Evolutionary conservation across 768 basidiomycete genomes (phyloP), one percentile per base, ranked within the genome.

Genomic region (Polyporus arcularius): DNA sequence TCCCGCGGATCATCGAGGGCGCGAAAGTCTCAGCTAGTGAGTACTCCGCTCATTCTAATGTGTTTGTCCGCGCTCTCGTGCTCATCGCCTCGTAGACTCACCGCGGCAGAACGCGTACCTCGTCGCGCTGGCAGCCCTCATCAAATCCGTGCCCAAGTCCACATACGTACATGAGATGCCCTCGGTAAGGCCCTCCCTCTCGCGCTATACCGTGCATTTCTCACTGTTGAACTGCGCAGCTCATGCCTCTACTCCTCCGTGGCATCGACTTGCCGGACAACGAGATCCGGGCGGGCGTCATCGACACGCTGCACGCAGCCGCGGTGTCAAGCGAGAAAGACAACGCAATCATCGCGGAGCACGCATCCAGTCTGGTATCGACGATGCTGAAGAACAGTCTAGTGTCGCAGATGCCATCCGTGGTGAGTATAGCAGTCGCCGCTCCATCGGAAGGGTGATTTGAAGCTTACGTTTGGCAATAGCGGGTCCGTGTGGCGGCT

Each of bases 221-320:
- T 18, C 46, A 48, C 28, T 8, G 21, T 18, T 3, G 14, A 9
- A 12, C 14, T 21, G 12, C 46, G 26, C 46, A 98, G 96, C 82
- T 98, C 12, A 83, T 98, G 65, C 95, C 97, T 0, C 80, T 98
- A 14, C 79, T 99, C 4, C 76, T 99, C 45, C 90, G 90, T 15
- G 90, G 93, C 4, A 82, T 98, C 16, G 86, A 91, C 43, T 76
- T 97, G 4, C 84, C 87, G 4, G 88, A 94, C 70, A 73, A 83
- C 9, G 80, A 84, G 30, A 85, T 96, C 61, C 87, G 93, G 26
- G 80, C 83, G 15, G 87, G 89, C 74, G 88, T 95, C 51, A 90
- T 98, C 57, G 85, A 90, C 55, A 89, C 88, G 9, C 80, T 98
- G 40, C 80, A 85, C 9, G 81, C 86, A 1, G 85, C 92, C 6